These are phyloP conservation scores for Candida bentonensis DNA, from an alignment of 805 yeast species.

Conservation along the genomic window DNA sequence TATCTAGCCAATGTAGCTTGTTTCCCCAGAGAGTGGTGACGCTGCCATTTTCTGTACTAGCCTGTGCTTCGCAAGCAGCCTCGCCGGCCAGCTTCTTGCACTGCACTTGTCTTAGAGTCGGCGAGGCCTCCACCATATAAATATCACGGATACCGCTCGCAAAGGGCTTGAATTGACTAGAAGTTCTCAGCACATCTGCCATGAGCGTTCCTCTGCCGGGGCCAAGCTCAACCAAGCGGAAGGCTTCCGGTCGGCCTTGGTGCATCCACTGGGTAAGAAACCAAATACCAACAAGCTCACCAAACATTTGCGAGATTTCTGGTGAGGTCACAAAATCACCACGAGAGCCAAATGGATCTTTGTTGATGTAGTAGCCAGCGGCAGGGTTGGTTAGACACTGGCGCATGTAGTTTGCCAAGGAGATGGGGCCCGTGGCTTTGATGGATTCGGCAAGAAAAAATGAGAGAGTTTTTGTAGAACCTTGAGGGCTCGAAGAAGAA, in stretches of 20 bases:
- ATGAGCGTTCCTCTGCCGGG: constrained; percentile 77
- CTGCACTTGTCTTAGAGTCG: constrained; percentile 46
- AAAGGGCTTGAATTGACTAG: constrained; percentile 18
- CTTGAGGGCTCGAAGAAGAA: neutral
- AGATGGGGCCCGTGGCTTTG: constrained; percentile 59
- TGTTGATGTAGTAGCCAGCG: constrained; percentile 65
- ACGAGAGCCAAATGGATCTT: constrained; percentile 50
- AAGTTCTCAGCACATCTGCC: constrained; percentile 40
- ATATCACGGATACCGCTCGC: constrained; percentile 25
- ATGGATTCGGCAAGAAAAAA: constrained; percentile 5
- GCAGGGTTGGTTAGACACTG: constrained; percentile 70
- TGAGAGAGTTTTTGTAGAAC: neutral
- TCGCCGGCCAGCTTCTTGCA: constrained; percentile 31
- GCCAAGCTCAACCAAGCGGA: constrained; percentile 61
- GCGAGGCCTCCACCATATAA: constrained; percentile 59
- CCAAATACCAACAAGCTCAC: constrained; percentile 76
- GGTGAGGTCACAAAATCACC: constrained; percentile 84
- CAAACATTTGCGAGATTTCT: constrained; percentile 76
- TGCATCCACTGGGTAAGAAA: constrained; percentile 34
- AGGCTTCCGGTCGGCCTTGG: constrained; percentile 36
- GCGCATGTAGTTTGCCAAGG: constrained; percentile 62
- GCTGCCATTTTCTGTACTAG: constrained; percentile 25
- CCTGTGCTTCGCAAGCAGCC: constrained; percentile 1
- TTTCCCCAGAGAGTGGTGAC: constrained; percentile 29
- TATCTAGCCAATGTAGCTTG: constrained; percentile 26